Base-by-base conservation (phyloP, 495 filamentous ascomycete genomes). In the Neurospora tetraspora region DNA sequence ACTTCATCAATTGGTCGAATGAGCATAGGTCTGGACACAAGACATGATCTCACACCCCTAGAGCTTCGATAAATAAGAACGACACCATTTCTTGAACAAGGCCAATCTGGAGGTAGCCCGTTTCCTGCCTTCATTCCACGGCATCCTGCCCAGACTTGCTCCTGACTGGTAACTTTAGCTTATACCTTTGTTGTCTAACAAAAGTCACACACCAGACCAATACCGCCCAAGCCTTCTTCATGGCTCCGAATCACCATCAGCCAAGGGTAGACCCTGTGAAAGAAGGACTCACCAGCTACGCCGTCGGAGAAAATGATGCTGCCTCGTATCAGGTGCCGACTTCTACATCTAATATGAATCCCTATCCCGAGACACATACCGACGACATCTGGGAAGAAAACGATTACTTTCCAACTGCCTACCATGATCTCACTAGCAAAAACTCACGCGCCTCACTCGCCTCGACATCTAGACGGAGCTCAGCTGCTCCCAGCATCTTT, bases 401-500 rank as follows among this genome's bases (percentile, higher is more conserved):
- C 53, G 23, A 65, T 9, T 36, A 65, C 14, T 31, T 34, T 65
- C 14, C 53, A 1, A 65, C 27, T 65, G 3, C 27, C 4, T 0
- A 36, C 0, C 70, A 70, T 7, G 69, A 71, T n/a, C 39, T 36
- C 23, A 31, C 31, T 1, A 40, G 43, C 47, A 39, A 74, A 39
- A 71, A 72, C 12, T 78, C 73, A 1, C 73, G 73, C 68, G 37
- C 71, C 2, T 80, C 78, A 2, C 65, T 72, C 39, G 40, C 68
- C 4, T 77, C 77, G 16, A 69, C 76, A n/a, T 71, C 70, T 10
- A 76, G 71, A 68, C 61, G 76, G 42, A 39, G 70, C 23, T 79
- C 76, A 7, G 72, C 43, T 11, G 68, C 70, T 20, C 77, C 75
- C 23, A 80, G 77, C 18, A 69, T 80, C 42, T 77, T 80, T 70